Conservation (phyloP, 2,329 filamentous ascomycete species). For the Diaporthe caulivora region DNA sequence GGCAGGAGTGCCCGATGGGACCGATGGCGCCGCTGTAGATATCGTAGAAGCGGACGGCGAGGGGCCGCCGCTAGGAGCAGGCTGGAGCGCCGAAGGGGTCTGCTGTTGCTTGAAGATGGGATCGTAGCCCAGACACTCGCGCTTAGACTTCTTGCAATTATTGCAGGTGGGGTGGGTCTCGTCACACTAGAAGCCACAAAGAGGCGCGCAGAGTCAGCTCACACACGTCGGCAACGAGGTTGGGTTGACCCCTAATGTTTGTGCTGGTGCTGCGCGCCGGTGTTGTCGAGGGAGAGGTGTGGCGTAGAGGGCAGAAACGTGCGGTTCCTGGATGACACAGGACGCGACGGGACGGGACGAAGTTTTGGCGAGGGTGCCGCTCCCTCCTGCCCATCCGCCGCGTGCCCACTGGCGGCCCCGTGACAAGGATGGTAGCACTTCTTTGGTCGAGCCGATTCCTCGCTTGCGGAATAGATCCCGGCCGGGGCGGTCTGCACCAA, state of each 20-base stretch:
- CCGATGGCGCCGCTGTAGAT: slow-evolving; percentile 49
- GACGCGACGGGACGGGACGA: slow-evolving; percentile 38
- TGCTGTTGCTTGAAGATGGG: slow-evolving; percentile 85
- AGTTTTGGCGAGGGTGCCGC: slow-evolving; percentile 10
- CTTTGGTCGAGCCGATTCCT: background rate
- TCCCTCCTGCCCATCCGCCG: background rate
- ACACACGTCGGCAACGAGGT: background rate
- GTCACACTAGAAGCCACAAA: slow-evolving; percentile 77
- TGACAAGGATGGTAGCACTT: slow-evolving; percentile 15
- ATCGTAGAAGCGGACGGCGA: slow-evolving; percentile 51
- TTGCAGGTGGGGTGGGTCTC: slow-evolving; percentile 93
- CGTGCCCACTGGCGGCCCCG: slow-evolving; percentile 16
- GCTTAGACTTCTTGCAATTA: slow-evolving; percentile 90
- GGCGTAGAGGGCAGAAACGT: background rate
- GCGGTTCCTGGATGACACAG: slow-evolving; percentile 19
- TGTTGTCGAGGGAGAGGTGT: background rate
- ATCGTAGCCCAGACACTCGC: slow-evolving; percentile 88
- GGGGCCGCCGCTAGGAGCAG: slow-evolving; percentile 65
- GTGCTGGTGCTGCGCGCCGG: background rate
- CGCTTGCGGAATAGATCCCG: slow-evolving; percentile 1
- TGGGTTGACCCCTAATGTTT: background rate
- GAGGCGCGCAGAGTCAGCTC: slow-evolving; percentile 13
- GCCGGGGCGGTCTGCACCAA: background rate
- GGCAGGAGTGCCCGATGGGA: slow-evolving; percentile 50
- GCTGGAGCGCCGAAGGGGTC: slow-evolving; percentile 79